Evolutionary conservation across 805 yeast species (phyloP).

Genomic region (Cyberlindnera suaveolens): DNA sequence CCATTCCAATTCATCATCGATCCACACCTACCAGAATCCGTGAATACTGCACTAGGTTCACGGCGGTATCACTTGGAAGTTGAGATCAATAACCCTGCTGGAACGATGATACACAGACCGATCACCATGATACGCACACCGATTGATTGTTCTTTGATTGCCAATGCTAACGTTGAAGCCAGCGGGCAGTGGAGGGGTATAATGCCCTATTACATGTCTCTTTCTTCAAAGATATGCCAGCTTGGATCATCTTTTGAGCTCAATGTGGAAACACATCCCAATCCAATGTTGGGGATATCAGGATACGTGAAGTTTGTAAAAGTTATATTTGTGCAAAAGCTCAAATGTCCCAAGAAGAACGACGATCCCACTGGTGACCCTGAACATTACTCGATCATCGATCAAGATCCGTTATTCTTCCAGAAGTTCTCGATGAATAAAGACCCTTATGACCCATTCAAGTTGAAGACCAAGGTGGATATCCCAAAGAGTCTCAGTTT

Average conservation of each 20-base stretch:
- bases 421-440: not conserved
- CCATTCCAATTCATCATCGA: constrained; percentile 22
- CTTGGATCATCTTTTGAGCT: constrained; percentile 10
- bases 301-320: constrained; percentile 11
- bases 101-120: not conserved
- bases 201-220: constrained; percentile 11
- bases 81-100: not conserved
- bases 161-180: constrained; percentile 7
- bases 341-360: constrained; percentile 7
- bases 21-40: constrained; percentile 15
- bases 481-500: constrained; percentile 9
- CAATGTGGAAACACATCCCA: constrained; percentile 6
- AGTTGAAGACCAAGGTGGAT: constrained; percentile 4
- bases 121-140: constrained; percentile 15
- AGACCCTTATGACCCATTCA: constrained; percentile 7
- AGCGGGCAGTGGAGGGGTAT: constrained; percentile 15
- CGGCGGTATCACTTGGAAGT: constrained; percentile 14
- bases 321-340: constrained; percentile 12
- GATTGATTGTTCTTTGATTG: constrained; percentile 7
- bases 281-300: not conserved
- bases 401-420: not conserved
- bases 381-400: not conserved
- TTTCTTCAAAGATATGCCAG: constrained; percentile 12
- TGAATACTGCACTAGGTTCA: constrained; percentile 8
- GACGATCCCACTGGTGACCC: not conserved